Evolutionary conservation across 306 rosid genomes (phyloP).

Genomic region (Cicer yamashitae): DNA sequence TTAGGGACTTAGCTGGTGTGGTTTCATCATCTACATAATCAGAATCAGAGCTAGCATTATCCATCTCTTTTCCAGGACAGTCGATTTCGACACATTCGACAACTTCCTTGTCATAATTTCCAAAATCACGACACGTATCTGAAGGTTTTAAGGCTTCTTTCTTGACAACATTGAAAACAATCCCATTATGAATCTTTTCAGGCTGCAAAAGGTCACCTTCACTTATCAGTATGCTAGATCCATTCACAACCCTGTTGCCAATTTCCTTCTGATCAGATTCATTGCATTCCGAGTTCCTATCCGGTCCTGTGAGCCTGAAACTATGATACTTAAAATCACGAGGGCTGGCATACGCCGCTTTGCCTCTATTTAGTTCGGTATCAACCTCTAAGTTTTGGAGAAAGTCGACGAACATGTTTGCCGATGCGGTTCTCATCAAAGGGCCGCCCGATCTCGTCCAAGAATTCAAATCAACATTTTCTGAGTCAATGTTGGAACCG

Average conservation of each 20-base stretch:
- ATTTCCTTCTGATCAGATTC: slow-evolving; percentile 62
- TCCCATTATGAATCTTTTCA: slow-evolving; percentile 81
- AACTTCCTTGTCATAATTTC: slow-evolving; percentile 60
- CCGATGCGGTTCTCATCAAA: slow-evolving; percentile 88
- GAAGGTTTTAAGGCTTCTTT: slow-evolving; percentile 69
- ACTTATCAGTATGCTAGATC: slow-evolving; percentile 63
- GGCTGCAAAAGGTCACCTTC: slow-evolving; percentile 97
- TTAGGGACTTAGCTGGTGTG: slow-evolving; percentile 23
- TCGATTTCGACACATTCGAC: slow-evolving; percentile 77
- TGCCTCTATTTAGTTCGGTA: slow-evolving; percentile 59
- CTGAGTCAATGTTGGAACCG: slow-evolving; percentile 59
- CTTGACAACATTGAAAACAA: slow-evolving; percentile 84
- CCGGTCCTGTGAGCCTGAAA: slow-evolving; percentile 61
- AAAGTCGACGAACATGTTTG: slow-evolving; percentile 76
- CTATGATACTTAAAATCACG: slow-evolving; percentile 52
- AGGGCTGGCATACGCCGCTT: slow-evolving; percentile 50
- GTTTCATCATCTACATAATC: slow-evolving; percentile 63
- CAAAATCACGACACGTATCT: slow-evolving; percentile 62
- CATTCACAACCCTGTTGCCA: slow-evolving; percentile 56
- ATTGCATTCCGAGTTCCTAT: slow-evolving; percentile 60
- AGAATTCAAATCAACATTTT: slow-evolving; percentile 59
- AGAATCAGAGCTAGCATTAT: slow-evolving; percentile 65
- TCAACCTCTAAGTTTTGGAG: slow-evolving; percentile 78
- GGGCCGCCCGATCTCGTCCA: slow-evolving; percentile 99
- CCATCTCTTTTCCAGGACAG: slow-evolving; percentile 68